Conservation (phyloP, 2,329 filamentous ascomycete genomes). For the Aureobasidium namibiae region DNA sequence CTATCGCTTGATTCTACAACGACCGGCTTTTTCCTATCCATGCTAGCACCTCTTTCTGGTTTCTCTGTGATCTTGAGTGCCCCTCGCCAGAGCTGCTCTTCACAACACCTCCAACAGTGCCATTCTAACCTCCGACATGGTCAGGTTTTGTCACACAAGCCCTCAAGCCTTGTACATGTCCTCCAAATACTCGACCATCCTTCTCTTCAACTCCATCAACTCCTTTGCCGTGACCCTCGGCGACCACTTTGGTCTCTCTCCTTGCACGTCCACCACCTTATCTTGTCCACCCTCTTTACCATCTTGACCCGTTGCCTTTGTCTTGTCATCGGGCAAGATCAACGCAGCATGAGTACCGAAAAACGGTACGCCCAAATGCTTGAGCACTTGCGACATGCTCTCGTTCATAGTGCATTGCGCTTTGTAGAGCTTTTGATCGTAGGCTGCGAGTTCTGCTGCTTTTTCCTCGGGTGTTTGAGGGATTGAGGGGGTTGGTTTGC, state of each 20-base stretch:
- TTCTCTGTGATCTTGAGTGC: too few relatives aligned
- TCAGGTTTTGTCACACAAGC: too few relatives aligned
- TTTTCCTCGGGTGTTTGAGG: constrained; percentile 37
- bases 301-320: too few relatives aligned
- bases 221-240: constrained; percentile 25
- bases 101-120: too few relatives aligned
- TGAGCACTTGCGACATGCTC: constrained; percentile 49
- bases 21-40: too few relatives aligned
- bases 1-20: too few relatives aligned
- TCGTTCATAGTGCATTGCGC: constrained; percentile 52
- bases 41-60: too few relatives aligned
- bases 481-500: neutral
- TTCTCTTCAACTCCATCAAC: constrained; percentile 25
- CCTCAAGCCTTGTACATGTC: constrained; percentile 32
- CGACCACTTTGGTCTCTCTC: constrained; percentile 20
- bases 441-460: constrained; percentile 47
- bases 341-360: constrained; percentile 44
- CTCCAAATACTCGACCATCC: constrained; percentile 31
- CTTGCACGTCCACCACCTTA: constrained; percentile 6
- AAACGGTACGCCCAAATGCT: constrained; percentile 52
- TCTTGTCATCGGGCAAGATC: constrained; percentile 29
- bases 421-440: constrained; percentile 55
- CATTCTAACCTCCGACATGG: too few relatives aligned
- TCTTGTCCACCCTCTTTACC: constrained; percentile 11
- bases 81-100: too few relatives aligned